These are phyloP conservation scores for Brassica nigra DNA, from an alignment of 345 rosid genomes.

Conservation along the genomic window DNA sequence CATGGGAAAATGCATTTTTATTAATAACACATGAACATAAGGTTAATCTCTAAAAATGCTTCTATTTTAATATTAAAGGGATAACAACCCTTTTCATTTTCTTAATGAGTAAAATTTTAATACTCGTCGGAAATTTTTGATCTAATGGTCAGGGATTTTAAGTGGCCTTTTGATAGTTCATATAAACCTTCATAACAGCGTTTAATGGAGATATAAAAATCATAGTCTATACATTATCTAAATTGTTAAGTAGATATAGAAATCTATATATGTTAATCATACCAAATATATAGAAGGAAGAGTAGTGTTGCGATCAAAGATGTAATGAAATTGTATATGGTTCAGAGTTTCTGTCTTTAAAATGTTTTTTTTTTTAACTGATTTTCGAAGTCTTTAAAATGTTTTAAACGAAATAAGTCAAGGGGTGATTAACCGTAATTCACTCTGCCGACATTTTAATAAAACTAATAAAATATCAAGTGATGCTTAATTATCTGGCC, in stretches of 20 bases:
- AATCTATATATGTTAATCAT: background rate
- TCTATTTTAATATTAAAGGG: no score
- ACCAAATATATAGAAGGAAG: background rate
- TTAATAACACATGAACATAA: no score
- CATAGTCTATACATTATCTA: background rate
- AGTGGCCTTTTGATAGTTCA: background rate
- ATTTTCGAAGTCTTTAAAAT: background rate
- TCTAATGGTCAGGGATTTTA: background rate
- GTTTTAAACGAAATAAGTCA: conserved; percentile 6
- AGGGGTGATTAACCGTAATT: conserved; percentile 35
- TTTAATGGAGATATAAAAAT: background rate
- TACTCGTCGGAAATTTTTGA: background rate
- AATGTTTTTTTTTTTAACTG: background rate
- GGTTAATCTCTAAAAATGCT: no score
- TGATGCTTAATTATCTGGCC: conserved; percentile 16
- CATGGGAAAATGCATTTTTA: no score
- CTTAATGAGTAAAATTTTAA: background rate
- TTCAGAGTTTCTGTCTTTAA: background rate
- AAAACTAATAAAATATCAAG: background rate
- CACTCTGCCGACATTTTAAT: conserved; percentile 30
- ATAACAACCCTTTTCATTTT: background rate
- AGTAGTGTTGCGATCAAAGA: background rate
- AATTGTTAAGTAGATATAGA: background rate
- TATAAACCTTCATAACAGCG: background rate
- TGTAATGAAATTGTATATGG: background rate